These are phyloP conservation scores for Echites panduratus DNA, from an alignment of 257 asterid species.

Conservation along the genomic window DNA sequence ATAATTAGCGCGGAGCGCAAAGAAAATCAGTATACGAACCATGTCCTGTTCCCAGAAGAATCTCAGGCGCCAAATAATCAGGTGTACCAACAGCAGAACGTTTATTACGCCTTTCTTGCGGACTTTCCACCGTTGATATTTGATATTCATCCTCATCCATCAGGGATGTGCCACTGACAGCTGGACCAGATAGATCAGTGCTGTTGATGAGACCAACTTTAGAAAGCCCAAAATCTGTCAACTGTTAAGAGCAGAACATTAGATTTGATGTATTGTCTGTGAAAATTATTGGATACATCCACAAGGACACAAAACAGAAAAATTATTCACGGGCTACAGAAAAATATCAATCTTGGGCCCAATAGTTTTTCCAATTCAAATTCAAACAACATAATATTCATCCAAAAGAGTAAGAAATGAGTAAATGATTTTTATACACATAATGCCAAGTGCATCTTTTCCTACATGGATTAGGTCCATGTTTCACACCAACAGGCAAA, in stretches of 20 bases:
- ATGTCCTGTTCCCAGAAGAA: constrained; percentile 99
- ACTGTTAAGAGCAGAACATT: constrained; percentile 40
- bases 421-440: background rate
- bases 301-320: background rate
- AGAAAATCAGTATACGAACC: constrained; percentile 45
- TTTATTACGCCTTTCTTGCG: constrained; percentile 77
- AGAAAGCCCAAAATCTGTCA: constrained; percentile 98
- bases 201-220: constrained; percentile 98
- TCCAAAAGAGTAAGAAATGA: background rate
- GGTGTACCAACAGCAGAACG: constrained; percentile 99
- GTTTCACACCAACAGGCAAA: background rate
- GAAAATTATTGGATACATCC: background rate
- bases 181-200: constrained; percentile 96
- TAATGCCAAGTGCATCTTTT: background rate
- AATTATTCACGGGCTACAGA: background rate
- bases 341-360: background rate
- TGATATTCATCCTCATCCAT: constrained; percentile 95
- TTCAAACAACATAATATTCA: background rate
- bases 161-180: constrained; percentile 80
- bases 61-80: constrained; percentile 98
- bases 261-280: background rate
- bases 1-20: background rate
- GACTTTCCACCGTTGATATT: constrained; percentile 59
- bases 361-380: background rate
- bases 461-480: background rate